A percentile compares a stretch with the other conserved stretches of the same genome.
Conservation (phyloP, 1,284 basidiomycete species). For the Ganoderma lingzhi region DNA sequence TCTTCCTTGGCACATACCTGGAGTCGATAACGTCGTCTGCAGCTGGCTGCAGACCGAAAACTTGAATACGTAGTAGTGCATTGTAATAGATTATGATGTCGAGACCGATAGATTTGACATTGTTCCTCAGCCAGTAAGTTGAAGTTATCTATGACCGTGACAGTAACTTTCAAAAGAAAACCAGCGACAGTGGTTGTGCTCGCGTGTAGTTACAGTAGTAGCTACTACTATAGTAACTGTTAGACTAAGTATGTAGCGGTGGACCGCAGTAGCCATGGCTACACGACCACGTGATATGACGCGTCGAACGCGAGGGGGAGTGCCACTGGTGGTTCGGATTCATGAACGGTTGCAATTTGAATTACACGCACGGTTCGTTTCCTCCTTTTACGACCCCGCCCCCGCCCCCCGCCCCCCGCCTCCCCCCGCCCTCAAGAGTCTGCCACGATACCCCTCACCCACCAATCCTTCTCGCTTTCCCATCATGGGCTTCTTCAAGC, state of each 20-base stretch:
- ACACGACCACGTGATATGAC: constrained; percentile 15
- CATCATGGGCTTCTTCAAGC: constrained; percentile 74
- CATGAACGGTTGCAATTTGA: not conserved
- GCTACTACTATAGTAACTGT: no score
- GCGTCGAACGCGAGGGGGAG: not conserved
- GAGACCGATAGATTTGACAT: no score
- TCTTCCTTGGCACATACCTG: no score
- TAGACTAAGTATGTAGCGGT: no score
- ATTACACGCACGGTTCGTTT: constrained; percentile 8
- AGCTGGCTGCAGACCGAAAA: no score
- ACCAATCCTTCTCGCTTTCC: not conserved
- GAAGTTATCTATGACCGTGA: no score
- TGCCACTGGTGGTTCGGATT: constrained; percentile 11
- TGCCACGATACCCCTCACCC: constrained; percentile 7
- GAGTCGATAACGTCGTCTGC: no score
- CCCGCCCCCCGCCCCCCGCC: not conserved
- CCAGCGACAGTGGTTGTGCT: not conserved
- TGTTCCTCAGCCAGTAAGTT: no score
- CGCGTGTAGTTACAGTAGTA: not conserved
- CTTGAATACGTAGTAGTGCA: no score
- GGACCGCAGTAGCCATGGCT: not conserved
- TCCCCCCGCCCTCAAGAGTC: constrained; percentile 7
- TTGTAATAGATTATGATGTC: no score
- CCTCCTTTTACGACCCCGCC: constrained; percentile 5
- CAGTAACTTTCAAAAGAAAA: no score